Percentiles rank a stretch among this genome's conserved stretches.
These are phyloP conservation scores for Cunninghamia lanceolata DNA, from an alignment of 75 land plant species.

Conservation along the genomic window DNA sequence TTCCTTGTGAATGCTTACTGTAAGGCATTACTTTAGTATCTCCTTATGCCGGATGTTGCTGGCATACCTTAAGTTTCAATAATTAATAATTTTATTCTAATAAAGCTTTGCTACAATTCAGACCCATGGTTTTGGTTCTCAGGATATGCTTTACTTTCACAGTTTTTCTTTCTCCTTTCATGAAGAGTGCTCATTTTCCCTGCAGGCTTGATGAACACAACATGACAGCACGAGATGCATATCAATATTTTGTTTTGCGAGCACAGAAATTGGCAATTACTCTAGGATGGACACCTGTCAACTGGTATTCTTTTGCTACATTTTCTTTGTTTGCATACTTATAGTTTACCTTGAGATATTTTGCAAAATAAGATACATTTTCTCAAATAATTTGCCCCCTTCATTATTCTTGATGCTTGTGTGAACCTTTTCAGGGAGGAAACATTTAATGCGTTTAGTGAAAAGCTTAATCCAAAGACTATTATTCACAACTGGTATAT, in stretches of 20 bases:
- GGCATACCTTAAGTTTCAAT: not conserved
- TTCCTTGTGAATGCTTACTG: not conserved
- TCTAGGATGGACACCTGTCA: constrained; percentile 80
- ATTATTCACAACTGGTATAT: constrained; percentile 87
- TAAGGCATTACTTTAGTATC: not conserved
- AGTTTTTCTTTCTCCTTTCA: not conserved
- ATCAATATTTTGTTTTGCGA: constrained; percentile 82
- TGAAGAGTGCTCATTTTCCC: not conserved
- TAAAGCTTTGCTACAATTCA: not conserved
- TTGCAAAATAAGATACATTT: not conserved
- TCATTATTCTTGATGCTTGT: not conserved
- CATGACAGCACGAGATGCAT: constrained; percentile 70
- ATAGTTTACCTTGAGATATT: not conserved
- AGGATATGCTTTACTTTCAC: not conserved
- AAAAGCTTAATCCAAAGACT: constrained; percentile 61
- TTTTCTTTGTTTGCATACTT: constrained; percentile 1
- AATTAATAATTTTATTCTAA: not conserved
- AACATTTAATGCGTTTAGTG: constrained; percentile 67
- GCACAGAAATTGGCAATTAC: constrained; percentile 78
- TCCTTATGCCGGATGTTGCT: not conserved
- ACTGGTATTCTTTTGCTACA: constrained; percentile 56
- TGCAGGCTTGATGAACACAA: constrained; percentile 73
- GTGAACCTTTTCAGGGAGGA: constrained; percentile 70
- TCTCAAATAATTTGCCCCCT: not conserved
- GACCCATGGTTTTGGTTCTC: not conserved